A percentile compares a stretch with the other conserved stretches of the same genome.
Conservation (phyloP, 1,284 basidiomycete species). For the Trichosporon sp. region DNA sequence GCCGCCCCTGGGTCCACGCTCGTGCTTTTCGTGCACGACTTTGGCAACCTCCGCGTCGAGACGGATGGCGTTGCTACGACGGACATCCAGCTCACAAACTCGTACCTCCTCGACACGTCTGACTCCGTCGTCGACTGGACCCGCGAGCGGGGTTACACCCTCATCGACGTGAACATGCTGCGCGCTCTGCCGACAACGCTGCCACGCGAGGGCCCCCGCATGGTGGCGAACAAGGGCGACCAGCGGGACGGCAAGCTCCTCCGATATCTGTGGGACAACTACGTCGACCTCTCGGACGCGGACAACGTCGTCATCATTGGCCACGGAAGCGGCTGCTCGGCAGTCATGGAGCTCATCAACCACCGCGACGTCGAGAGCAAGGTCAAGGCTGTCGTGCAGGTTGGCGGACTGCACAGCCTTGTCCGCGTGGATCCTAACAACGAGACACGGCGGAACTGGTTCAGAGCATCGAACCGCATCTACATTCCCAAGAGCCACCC, state of each 20-base stretch:
- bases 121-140: constrained; percentile 75
- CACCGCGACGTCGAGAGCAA: constrained; percentile 59
- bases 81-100: constrained; percentile 68
- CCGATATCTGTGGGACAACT: constrained; percentile 91
- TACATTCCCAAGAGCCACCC: constrained; percentile 42
- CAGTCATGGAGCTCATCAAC: constrained; percentile 67
- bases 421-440: constrained; percentile 42
- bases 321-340: constrained; percentile 73
- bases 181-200: constrained; percentile 56
- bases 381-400: constrained; percentile 67
- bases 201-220: constrained; percentile 24
- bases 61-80: constrained; percentile 65
- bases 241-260: constrained; percentile 55
- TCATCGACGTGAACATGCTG: constrained; percentile 84
- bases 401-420: constrained; percentile 59
- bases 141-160: constrained; percentile 55
- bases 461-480: constrained; percentile 37
- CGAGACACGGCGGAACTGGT: constrained; percentile 39
- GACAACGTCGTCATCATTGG: constrained; percentile 74
- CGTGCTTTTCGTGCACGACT: constrained; percentile 82
- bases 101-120: constrained; percentile 80
- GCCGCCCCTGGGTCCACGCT: constrained; percentile 52
- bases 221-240: constrained; percentile 28
- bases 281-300: constrained; percentile 67
- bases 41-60: constrained; percentile 79